phyloP scores from a whole-genome alignment of 73 alveolate genomes.

The Paramecium biaurelia region DNA sequence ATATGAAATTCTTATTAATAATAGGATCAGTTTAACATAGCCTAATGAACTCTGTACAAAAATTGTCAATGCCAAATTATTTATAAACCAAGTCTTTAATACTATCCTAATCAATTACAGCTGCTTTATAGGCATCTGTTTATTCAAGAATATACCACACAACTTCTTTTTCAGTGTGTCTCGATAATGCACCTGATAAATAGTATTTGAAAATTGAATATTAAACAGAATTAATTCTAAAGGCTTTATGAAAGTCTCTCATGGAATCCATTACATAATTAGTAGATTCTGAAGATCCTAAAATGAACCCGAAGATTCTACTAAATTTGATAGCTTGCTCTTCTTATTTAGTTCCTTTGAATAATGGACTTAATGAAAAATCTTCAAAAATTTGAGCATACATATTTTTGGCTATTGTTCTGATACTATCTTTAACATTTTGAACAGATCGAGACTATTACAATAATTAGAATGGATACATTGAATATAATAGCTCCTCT shows the following conservation, averaged over 20 bases:
- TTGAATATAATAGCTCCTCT: conserved; percentile 21
- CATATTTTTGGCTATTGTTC: not conserved
- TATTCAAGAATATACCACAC: conserved; percentile 23
- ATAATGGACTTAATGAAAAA: not conserved
- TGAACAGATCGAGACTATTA: not conserved
- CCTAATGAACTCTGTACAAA: not conserved
- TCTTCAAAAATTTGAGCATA: conserved; percentile 5
- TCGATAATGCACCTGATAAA: not conserved
- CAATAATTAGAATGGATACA: not conserved
- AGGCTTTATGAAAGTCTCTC: conserved; percentile 18
- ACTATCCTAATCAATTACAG: conserved; percentile 22
- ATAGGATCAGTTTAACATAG: not conserved
- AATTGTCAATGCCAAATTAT: not conserved
- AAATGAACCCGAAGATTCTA: conserved; percentile 28
- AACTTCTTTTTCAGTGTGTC: not conserved
- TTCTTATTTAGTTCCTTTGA: conserved; percentile 9
- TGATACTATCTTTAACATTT: not conserved
- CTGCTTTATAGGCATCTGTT: conserved; percentile 20
- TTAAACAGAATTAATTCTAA: not conserved
- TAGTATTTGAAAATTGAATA: not conserved
- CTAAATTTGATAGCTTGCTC: conserved; percentile 15
- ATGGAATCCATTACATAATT: conserved; percentile 24
- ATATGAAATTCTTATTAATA: not conserved
- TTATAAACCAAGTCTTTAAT: conserved; percentile 16
- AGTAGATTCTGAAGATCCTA: conserved; percentile 15